Evolutionary conservation across 768 basidiomycete genomes (phyloP).

Genomic region (Termitomyces sp.): DNA sequence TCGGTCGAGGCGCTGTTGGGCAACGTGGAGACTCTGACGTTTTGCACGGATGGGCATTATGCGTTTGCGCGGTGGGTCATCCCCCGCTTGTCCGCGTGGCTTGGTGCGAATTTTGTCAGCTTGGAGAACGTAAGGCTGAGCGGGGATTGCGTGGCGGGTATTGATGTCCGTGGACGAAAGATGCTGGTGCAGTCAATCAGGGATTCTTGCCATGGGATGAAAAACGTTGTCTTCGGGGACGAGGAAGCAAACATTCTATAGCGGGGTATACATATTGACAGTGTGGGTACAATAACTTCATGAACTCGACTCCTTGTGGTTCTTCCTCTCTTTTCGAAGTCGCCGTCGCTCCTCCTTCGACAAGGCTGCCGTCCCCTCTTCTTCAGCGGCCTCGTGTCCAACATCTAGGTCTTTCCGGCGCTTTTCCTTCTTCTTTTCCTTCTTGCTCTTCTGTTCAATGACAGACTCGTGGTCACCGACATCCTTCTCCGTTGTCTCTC

Average conservation of each 20-base stretch:
- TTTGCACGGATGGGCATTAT: slow-evolving; percentile 18
- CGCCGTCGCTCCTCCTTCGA: slow-evolving; percentile 18
- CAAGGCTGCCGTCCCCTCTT: slow-evolving; percentile 6
- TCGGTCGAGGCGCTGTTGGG: not conserved
- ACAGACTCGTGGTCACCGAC: not conserved
- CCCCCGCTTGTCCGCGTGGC: slow-evolving; percentile 17
- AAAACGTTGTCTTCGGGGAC: slow-evolving; percentile 5
- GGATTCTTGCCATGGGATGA: slow-evolving; percentile 8
- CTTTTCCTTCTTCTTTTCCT: slow-evolving; percentile 21
- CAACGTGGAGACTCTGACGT: slow-evolving; percentile 7
- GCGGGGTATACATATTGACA: slow-evolving; percentile 4
- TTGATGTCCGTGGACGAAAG: not conserved
- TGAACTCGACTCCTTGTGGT: slow-evolving; percentile 5
- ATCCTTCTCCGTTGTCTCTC: slow-evolving; percentile 12
- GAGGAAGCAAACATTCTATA: not conserved
- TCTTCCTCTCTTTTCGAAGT: slow-evolving; percentile 14
- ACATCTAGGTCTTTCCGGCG: slow-evolving; percentile 19
- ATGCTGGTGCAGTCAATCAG: slow-evolving; percentile 6
- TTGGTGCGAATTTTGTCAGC: slow-evolving; percentile 14
- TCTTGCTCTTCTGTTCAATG: slow-evolving; percentile 6
- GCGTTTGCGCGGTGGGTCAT: slow-evolving; percentile 18
- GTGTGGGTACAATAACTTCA: slow-evolving; percentile 4
- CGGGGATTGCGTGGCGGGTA: slow-evolving; percentile 11
- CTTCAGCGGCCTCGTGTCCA: slow-evolving; percentile 2
- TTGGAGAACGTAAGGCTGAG: slow-evolving; percentile 13